Evolutionary conservation across 1,139 yeast genomes (phyloP), one percentile per base, ranked within the genome.

Genomic region (Eremothecium sinecaudum): DNA sequence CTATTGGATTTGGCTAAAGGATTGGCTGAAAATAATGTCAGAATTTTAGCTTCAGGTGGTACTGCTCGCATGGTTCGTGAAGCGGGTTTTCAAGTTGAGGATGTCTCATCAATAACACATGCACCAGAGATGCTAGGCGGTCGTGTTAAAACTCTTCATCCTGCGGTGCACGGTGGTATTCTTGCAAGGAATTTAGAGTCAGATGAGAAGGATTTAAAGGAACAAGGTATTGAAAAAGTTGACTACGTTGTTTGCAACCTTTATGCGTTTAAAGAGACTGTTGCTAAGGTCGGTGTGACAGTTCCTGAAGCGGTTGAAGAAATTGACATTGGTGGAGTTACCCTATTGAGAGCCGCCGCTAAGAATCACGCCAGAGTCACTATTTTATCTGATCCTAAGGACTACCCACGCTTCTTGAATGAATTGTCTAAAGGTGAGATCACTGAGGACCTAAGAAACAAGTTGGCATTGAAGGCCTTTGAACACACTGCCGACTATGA

Each of bases 101-200:
- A 90, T 57, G 96, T 90, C 37, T 79, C 93, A 34, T 63, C 92
- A 41, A 84, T 90, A 58, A 90, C 98, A 33, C 94, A 86, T 57
- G 97, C 97, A 23, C 98, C 98, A 36, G 98, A 90, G 64, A 90
- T 90, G 95, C 72, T 90, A 50, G 94, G 96, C 40, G 98, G 98
- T 43, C 75, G 98, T 66, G 98, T 90, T 52, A 90, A 90, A 70
- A 90, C 98, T 40, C 71, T 90, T 53, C 98, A 90, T 61, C 98
- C 98, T 27, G 97, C 97, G 30, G 95, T 90, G 41, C 98, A 90
- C 61, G 98, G 94, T 49, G 98, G 97, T 68, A 90, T 90, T 52
- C 73, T 90, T 50, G 97, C 98, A 36, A 77, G 97, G 67, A 75
- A 90, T 65, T 71, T 82, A 58, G 93, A 81, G 51, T 70, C 82